A percentile compares a stretch with the other conserved stretches of the same genome.
Evolutionary conservation across 305 asterid species (phyloP).

Genomic region (Fraxinus angustifolia): DNA sequence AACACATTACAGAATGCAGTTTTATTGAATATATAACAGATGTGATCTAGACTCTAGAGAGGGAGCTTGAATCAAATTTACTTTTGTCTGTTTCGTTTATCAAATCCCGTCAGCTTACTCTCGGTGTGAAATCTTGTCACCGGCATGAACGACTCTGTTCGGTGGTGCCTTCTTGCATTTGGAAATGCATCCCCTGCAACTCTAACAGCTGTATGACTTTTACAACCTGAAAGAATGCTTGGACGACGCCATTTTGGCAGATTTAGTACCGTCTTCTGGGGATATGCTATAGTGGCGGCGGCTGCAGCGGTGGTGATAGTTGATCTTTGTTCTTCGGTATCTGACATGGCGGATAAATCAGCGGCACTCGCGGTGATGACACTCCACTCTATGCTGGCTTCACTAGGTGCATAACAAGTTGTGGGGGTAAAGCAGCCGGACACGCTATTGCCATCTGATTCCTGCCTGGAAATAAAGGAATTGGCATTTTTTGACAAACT

Average conservation of each 20-base stretch:
- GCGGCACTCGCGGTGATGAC: slow-evolving; percentile 78
- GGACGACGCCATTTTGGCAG: slow-evolving; percentile 41
- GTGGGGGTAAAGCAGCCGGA: slow-evolving; percentile 29
- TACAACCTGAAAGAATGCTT: slow-evolving; percentile 61
- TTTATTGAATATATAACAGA: slow-evolving; percentile 27
- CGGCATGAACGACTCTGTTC: slow-evolving; percentile 28
- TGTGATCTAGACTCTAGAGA: slow-evolving; percentile 23
- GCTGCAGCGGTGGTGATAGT: background rate
- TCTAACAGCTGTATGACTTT: slow-evolving; percentile 61
- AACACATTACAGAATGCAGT: background rate
- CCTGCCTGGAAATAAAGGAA: slow-evolving; percentile 42
- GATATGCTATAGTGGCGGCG: slow-evolving; percentile 10
- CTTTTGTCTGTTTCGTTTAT: slow-evolving; percentile 32
- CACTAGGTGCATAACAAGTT: slow-evolving; percentile 72
- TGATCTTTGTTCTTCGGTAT: slow-evolving; percentile 40
- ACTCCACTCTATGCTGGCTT: slow-evolving; percentile 91
- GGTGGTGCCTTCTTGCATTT: slow-evolving; percentile 27
- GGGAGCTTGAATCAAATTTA: slow-evolving; percentile 29
- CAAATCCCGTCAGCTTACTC: slow-evolving; percentile 34
- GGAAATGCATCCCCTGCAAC: slow-evolving; percentile 51
- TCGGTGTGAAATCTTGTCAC: slow-evolving; percentile 45
- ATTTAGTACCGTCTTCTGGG: slow-evolving; percentile 16
- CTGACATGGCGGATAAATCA: slow-evolving; percentile 60
- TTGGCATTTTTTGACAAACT: slow-evolving; percentile 55
- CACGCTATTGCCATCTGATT: slow-evolving; percentile 39